Conservation (phyloP, 176 grass and related monocot species). For the Phoenix roebelenii region DNA sequence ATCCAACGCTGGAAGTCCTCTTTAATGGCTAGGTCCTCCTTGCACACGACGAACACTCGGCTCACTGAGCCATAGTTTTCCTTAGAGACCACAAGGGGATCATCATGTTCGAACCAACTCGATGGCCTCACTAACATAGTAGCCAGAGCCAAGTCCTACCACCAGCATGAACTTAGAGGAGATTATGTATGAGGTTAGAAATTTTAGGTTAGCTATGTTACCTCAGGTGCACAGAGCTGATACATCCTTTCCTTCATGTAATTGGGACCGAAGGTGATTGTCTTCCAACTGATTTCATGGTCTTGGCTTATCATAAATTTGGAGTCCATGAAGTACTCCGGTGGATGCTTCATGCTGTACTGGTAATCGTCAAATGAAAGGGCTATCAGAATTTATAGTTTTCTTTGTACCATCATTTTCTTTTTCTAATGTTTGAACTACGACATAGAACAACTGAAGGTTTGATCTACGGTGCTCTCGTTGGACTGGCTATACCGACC, state of each 20-base stretch:
- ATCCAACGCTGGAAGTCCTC: no score
- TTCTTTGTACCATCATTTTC: no score
- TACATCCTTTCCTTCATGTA: background rate
- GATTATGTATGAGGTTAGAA: background rate
- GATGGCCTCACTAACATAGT: no score
- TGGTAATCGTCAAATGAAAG: background rate
- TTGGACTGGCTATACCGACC: no score
- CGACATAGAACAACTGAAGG: background rate
- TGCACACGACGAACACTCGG: no score
- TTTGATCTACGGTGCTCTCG: no score
- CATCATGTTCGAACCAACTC: no score
- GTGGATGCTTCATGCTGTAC: background rate
- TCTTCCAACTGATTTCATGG: background rate
- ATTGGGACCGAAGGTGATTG: background rate
- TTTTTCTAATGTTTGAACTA: background rate
- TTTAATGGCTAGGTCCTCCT: no score
- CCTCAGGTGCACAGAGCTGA: slow-evolving; percentile 3
- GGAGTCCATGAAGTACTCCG: background rate
- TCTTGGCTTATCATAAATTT: background rate
- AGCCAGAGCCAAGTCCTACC: no score
- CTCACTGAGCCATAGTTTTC: no score
- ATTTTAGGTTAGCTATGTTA: background rate
- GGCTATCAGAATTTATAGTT: background rate
- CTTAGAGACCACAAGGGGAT: no score
- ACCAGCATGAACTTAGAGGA: no score